A percentile compares a stretch with the other conserved stretches of the same genome.
Conservation (phyloP, 2,329 filamentous ascomycete species). For the Whalleya microplaca region DNA sequence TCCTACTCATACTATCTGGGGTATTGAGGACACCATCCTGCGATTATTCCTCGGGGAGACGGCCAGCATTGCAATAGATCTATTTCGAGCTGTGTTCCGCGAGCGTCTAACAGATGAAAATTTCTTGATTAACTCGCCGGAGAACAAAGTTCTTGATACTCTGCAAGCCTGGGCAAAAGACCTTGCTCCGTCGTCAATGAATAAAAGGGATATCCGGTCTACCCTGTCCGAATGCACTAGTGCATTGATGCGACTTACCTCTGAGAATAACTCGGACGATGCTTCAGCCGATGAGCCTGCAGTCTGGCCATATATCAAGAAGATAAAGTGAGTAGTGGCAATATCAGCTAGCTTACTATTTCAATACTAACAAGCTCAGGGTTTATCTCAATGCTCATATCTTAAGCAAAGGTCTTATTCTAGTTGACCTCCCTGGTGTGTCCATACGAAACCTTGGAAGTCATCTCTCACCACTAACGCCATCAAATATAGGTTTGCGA, state of each 20-base stretch:
- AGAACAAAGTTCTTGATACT: slow-evolving; percentile 21
- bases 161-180: slow-evolving; percentile 32
- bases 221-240: slow-evolving; percentile 39
- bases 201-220: background rate
- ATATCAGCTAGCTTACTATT: background rate
- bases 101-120: slow-evolving; percentile 24
- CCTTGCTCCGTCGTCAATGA: slow-evolving; percentile 6
- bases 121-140: slow-evolving; percentile 19
- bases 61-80: slow-evolving; percentile 41
- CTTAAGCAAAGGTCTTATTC: slow-evolving; percentile 50
- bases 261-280: slow-evolving; percentile 30
- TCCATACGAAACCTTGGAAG: background rate
- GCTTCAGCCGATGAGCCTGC: slow-evolving; percentile 22
- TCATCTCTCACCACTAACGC: background rate
- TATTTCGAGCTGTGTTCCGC: slow-evolving; percentile 44
- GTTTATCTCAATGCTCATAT: slow-evolving; percentile 49
- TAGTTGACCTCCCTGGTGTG: slow-evolving; percentile 54
- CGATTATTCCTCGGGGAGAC: slow-evolving; percentile 34
- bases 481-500: slow-evolving; percentile 43
- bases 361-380: slow-evolving; percentile 34
- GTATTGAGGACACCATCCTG: too few relatives aligned
- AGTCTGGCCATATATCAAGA: slow-evolving; percentile 50
- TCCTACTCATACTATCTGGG: too few relatives aligned
- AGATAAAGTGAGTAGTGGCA: slow-evolving; percentile 41
- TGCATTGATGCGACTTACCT: slow-evolving; percentile 42